These are phyloP conservation scores for Colletotrichum sp. DNA, from an alignment of 2,329 filamentous ascomycete species.

Conservation along the genomic window DNA sequence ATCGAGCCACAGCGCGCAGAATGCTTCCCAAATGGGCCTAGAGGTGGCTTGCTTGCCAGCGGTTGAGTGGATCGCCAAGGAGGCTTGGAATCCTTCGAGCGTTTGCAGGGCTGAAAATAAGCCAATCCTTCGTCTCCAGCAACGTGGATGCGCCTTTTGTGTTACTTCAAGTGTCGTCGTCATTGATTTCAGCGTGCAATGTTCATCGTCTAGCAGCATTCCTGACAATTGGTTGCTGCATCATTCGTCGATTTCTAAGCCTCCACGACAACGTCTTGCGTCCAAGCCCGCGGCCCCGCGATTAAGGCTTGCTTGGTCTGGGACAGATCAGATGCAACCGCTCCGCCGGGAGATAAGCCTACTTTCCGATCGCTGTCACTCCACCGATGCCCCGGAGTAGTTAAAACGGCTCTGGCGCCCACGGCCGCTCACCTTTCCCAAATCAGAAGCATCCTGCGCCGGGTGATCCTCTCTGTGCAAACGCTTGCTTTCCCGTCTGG, in stretches of 20 bases:
- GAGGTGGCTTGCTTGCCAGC: not conserved
- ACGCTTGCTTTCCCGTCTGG: not conserved
- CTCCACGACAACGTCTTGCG: not conserved
- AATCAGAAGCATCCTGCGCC: constrained; percentile 7
- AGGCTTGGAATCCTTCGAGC: not conserved
- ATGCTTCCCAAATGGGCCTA: constrained; percentile 4
- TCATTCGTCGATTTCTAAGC: not conserved
- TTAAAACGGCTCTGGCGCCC: not conserved
- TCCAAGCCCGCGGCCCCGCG: not conserved
- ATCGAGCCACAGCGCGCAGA: not conserved
- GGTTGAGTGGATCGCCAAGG: not conserved
- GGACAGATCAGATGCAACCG: not conserved
- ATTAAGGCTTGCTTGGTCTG: not conserved
- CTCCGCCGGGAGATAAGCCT: not conserved
- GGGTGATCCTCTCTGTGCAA: not conserved
- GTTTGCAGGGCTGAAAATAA: not conserved
- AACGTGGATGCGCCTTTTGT: not conserved
- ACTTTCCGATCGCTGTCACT: not conserved
- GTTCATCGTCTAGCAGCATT: not conserved
- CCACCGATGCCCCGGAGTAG: not conserved
- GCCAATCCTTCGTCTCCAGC: not conserved
- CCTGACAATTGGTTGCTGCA: not conserved
- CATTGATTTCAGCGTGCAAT: not conserved
- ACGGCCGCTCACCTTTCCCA: not conserved
- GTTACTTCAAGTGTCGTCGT: not conserved